Conservation (phyloP, 2,329 filamentous ascomycete species). For the Fusarium newnesense region DNA sequence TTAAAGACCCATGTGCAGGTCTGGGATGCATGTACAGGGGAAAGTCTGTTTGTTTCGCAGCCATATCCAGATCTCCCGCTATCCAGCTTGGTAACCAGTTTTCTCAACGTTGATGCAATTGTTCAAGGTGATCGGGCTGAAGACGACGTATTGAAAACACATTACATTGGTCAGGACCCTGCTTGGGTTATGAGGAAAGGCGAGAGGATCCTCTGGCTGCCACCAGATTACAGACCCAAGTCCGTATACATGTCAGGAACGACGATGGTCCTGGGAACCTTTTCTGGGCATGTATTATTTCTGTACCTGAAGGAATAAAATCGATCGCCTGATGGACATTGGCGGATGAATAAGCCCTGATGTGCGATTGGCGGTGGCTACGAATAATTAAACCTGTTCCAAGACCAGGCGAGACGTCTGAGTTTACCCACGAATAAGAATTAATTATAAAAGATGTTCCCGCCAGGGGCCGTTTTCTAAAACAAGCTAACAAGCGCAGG, state of each 20-base stretch:
- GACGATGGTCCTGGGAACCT: background rate
- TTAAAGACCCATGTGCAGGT: background rate
- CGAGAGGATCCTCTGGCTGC: background rate
- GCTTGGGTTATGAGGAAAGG: rapidly evolving
- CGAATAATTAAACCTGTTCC: too few species aligned
- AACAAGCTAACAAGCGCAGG: background rate
- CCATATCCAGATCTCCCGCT: background rate
- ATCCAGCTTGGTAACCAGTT: background rate
- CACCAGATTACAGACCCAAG: background rate
- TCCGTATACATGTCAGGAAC: background rate
- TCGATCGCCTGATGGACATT: too few species aligned
- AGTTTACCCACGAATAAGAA: background rate
- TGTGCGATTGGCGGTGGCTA: background rate
- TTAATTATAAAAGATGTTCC: background rate
- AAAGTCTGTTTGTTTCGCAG: background rate
- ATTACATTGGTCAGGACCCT: background rate
- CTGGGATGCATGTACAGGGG: background rate
- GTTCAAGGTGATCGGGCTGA: rapidly evolving
- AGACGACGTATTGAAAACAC: background rate
- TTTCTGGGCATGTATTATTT: background rate
- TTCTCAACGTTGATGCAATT: background rate
- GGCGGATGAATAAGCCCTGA: background rate
- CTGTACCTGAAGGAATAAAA: background rate
- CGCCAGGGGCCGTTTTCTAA: background rate
- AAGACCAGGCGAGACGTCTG: background rate